Conservation (phyloP, 768 basidiomycete species). For the Obba rivulosa region DNA sequence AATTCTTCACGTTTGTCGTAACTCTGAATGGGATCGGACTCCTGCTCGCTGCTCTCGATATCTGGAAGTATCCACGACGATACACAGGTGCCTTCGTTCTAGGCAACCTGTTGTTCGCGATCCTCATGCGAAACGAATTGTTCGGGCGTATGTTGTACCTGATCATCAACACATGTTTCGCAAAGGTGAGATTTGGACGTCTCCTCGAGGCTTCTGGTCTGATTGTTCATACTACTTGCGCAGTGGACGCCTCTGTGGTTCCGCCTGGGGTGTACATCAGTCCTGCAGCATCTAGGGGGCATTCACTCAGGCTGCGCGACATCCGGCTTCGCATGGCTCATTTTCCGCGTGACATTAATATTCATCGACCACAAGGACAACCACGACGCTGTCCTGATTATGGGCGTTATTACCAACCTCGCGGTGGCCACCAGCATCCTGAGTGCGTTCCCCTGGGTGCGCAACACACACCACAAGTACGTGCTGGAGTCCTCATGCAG, state of each 20-base stretch:
- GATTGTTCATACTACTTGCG: neutral
- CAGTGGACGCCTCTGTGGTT: slow-evolving; percentile 39
- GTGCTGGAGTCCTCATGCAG: slow-evolving; percentile 8
- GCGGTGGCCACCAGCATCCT: slow-evolving; percentile 31
- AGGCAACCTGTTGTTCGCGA: slow-evolving; percentile 35
- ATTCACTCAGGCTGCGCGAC: slow-evolving; percentile 39
- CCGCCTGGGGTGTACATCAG: slow-evolving; percentile 32
- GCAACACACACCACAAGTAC: slow-evolving; percentile 39
- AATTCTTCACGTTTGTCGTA: slow-evolving; percentile 30
- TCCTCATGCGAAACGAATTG: slow-evolving; percentile 39
- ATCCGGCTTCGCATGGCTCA: slow-evolving; percentile 33
- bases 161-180: slow-evolving; percentile 30
- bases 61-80: slow-evolving; percentile 31
- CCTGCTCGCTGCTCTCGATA: slow-evolving; percentile 23
- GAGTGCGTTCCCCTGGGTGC: slow-evolving; percentile 38
- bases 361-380: slow-evolving; percentile 31
- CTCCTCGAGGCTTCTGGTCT: neutral
- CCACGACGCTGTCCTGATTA: slow-evolving; percentile 31
- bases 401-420: slow-evolving; percentile 36
- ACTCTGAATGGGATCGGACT: slow-evolving; percentile 28
- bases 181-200: slow-evolving; percentile 24
- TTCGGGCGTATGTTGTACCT: slow-evolving; percentile 35
- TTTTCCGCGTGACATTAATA: slow-evolving; percentile 30
- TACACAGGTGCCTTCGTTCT: slow-evolving; percentile 34
- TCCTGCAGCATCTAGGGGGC: slow-evolving; percentile 36